Conservation (phyloP, 352 stramenopile species). For the Pythium rishiriense region DNA sequence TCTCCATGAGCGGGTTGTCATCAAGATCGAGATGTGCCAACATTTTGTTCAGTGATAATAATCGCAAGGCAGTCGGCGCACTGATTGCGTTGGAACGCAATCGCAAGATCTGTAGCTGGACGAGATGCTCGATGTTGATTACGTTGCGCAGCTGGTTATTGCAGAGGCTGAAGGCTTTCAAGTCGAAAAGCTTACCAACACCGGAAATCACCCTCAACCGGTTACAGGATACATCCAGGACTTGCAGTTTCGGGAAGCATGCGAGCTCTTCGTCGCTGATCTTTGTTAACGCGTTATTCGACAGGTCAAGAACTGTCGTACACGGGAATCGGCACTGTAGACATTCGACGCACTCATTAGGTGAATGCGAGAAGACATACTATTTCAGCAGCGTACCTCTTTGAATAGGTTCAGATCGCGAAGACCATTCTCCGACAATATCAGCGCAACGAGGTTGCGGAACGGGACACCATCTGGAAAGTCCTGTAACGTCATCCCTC, state of each 20-base stretch:
- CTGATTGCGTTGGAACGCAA: slow-evolving; percentile 54
- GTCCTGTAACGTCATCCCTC: slow-evolving; percentile 41
- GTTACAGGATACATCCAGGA: slow-evolving; percentile 66
- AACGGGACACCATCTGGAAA: slow-evolving; percentile 56
- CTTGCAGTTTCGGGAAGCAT: slow-evolving; percentile 62
- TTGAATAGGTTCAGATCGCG: slow-evolving; percentile 52
- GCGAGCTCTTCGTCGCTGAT: slow-evolving; percentile 46
- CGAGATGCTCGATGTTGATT: slow-evolving; percentile 77
- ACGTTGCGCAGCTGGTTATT: slow-evolving; percentile 59
- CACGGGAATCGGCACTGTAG: slow-evolving; percentile 62
- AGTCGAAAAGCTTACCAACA: slow-evolving; percentile 50
- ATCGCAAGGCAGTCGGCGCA: slow-evolving; percentile 47
- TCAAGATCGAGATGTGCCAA: slow-evolving; percentile 72
- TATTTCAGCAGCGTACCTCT: slow-evolving; percentile 33
- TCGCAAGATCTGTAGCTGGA: slow-evolving; percentile 56
- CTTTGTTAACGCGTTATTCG: slow-evolving; percentile 60
- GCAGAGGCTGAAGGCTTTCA: slow-evolving; percentile 60
- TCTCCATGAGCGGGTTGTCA: slow-evolving; percentile 67
- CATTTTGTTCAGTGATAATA: slow-evolving; percentile 77
- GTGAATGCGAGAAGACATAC: neutral
- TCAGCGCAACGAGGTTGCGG: slow-evolving; percentile 56
- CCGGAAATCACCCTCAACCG: slow-evolving; percentile 56
- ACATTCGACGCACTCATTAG: neutral
- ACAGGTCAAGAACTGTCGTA: slow-evolving; percentile 55
- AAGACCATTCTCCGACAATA: slow-evolving; percentile 64